A percentile compares a stretch with the other conserved stretches of the same genome.
phyloP scores from a whole-genome alignment of 1,139 yeast genomes.

The Pichia sp. region DNA sequence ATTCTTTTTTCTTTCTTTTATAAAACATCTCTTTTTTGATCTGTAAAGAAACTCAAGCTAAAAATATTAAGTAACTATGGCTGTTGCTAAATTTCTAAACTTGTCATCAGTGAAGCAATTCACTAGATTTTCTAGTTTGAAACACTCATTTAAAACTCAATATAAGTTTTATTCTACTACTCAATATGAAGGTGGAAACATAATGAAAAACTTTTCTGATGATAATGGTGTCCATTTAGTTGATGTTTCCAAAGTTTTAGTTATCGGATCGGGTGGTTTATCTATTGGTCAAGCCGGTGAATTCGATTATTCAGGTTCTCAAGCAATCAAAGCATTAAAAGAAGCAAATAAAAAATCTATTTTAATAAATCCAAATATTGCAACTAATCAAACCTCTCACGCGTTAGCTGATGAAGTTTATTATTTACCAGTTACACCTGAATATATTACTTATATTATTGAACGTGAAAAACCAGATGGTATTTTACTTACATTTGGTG shows the following conservation, averaged over 20 bases:
- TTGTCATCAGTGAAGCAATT: constrained; percentile 11
- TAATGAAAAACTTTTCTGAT: constrained; percentile 41
- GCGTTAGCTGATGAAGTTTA: constrained; percentile 92
- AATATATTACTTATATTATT: constrained; percentile 86
- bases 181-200: constrained; percentile 50
- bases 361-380: constrained; percentile 92
- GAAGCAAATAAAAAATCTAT: constrained; percentile 84
- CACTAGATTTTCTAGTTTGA: constrained; percentile 9
- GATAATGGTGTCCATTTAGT: constrained; percentile 54
- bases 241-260: constrained; percentile 82
- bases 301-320: constrained; percentile 96
- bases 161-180: constrained; percentile 26
- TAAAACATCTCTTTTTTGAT: not conserved
- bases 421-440: constrained; percentile 94
- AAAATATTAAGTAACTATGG: constrained; percentile 4
- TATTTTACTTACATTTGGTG: constrained; percentile 91
- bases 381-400: constrained; percentile 95
- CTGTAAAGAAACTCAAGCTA: not conserved
- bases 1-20: not conserved
- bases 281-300: constrained; percentile 99
- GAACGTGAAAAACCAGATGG: constrained; percentile 97
- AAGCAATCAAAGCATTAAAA: constrained; percentile 90
- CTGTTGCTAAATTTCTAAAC: constrained; percentile 8
- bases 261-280: constrained; percentile 95
- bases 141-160: constrained; percentile 3